Percentiles rank a stretch among this genome's conserved stretches.
phyloP scores from a whole-genome alignment of 495 filamentous ascomycete genomes.

The Xeromyces bisporus region DNA sequence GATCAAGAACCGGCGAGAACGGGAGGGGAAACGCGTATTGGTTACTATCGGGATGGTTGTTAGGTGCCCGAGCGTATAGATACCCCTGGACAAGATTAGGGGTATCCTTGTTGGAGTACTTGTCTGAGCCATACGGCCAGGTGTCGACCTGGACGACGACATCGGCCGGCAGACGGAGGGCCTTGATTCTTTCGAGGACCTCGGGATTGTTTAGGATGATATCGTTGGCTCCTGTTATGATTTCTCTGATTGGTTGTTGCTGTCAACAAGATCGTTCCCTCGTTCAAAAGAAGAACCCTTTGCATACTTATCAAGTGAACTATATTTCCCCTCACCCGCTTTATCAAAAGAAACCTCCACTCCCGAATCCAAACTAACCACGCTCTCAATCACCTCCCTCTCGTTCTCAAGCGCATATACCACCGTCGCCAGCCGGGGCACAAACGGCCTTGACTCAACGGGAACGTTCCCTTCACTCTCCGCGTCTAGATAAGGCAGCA shows the following conservation, averaged over 20 bases:
- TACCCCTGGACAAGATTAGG: constrained; percentile 10
- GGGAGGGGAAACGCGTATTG: constrained; percentile 63
- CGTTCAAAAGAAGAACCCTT: too few relatives aligned
- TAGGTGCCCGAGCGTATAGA: constrained; percentile 14
- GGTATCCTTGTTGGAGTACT: background rate
- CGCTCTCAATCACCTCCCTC: constrained; percentile 4
- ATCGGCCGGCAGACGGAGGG: constrained; percentile 4
- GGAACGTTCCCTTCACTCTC: constrained; percentile 5
- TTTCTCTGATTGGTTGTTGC: too few relatives aligned
- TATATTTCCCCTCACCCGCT: background rate
- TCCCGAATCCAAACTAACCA: background rate
- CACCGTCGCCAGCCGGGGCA: constrained; percentile 9
- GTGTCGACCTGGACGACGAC: constrained; percentile 5
- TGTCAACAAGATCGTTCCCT: too few relatives aligned
- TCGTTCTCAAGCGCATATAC: constrained; percentile 1
- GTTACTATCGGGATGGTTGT: constrained; percentile 27
- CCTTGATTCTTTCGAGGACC: constrained; percentile 6
- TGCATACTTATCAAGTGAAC: background rate
- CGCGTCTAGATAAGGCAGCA: constrained; percentile 12
- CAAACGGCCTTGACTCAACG: constrained; percentile 3
- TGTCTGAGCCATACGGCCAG: constrained; percentile 5
- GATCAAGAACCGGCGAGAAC: constrained; percentile 46
- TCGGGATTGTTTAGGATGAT: constrained; percentile 2
- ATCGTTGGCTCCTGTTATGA: background rate
- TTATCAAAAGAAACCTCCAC: background rate